Percentiles rank a stretch among this genome's conserved stretches.
These are phyloP conservation scores for Hapsidospora chrysogenum DNA, from an alignment of 495 filamentous ascomycete species.

Conservation along the genomic window DNA sequence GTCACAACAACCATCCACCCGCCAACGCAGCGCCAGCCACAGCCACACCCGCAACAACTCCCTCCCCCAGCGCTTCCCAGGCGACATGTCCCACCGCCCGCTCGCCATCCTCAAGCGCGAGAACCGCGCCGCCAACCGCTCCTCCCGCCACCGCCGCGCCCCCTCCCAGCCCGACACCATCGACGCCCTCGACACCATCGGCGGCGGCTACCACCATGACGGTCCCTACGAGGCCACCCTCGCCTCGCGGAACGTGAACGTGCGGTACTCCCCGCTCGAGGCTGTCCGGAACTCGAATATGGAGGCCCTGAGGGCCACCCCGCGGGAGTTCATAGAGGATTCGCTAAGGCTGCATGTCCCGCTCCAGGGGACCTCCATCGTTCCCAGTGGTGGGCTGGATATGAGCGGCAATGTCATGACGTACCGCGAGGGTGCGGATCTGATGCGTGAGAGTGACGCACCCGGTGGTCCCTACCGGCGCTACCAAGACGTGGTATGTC, in stretches of 20 bases:
- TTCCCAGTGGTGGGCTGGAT: constrained; percentile 57
- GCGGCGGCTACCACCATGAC: constrained; percentile 65
- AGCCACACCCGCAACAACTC: constrained; percentile 27
- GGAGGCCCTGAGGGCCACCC: constrained; percentile 71
- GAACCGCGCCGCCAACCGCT: constrained; percentile 39
- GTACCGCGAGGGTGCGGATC: constrained; percentile 74
- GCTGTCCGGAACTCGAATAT: constrained; percentile 58
- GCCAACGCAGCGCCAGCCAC: neutral
- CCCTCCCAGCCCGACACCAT: constrained; percentile 60
- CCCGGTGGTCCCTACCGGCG: constrained; percentile 45
- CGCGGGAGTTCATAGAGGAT: constrained; percentile 62
- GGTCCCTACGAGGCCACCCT: constrained; percentile 83
- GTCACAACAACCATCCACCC: too few relatives aligned
- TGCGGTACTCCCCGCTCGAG: constrained; percentile 51
- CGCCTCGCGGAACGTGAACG: constrained; percentile 49
- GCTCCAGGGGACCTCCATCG: constrained; percentile 62
- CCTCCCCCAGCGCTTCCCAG: constrained; percentile 38
- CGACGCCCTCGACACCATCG: constrained; percentile 56
- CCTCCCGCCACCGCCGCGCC: constrained; percentile 38
- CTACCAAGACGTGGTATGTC: constrained; percentile 49
- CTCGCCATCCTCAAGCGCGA: constrained; percentile 43
- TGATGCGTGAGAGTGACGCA: constrained; percentile 54
- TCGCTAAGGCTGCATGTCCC: constrained; percentile 60
- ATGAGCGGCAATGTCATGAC: constrained; percentile 48
- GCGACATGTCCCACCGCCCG: constrained; percentile 43